Evolutionary conservation across 305 asterid species (phyloP).

Genomic region (Fraxinus dipetala): DNA sequence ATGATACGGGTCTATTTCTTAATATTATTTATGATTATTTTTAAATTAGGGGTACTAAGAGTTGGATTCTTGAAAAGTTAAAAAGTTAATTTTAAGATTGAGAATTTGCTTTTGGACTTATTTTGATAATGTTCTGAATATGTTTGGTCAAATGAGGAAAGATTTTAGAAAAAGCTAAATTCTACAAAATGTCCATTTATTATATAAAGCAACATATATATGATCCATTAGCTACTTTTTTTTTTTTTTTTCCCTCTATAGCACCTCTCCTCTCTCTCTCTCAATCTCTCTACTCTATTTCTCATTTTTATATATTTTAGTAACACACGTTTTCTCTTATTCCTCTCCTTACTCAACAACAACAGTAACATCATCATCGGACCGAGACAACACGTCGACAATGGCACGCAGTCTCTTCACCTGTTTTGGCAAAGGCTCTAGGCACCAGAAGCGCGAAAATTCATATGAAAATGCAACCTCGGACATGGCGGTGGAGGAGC

Average conservation of each 20-base stretch:
- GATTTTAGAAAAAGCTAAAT: background rate
- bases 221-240: constrained; percentile 17
- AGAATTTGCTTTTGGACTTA: background rate
- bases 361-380: constrained; percentile 11
- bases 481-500: constrained; percentile 55
- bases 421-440: constrained; percentile 55
- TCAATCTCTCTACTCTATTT: background rate
- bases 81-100: background rate
- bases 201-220: background rate
- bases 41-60: background rate
- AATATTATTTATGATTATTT: background rate
- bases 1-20: background rate
- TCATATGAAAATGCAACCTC: constrained; percentile 37
- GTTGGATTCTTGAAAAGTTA: background rate
- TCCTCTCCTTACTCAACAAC: background rate
- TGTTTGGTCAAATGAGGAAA: background rate
- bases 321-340: background rate
- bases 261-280: background rate
- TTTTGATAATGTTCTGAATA: background rate
- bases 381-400: constrained; percentile 35
- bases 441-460: background rate
- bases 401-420: constrained; percentile 80
- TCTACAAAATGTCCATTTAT: background rate
- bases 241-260: background rate
- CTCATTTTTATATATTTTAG: background rate